These are phyloP conservation scores for Zizania palustris DNA, from an alignment of 202 grass and related monocot species.

Conservation along the genomic window DNA sequence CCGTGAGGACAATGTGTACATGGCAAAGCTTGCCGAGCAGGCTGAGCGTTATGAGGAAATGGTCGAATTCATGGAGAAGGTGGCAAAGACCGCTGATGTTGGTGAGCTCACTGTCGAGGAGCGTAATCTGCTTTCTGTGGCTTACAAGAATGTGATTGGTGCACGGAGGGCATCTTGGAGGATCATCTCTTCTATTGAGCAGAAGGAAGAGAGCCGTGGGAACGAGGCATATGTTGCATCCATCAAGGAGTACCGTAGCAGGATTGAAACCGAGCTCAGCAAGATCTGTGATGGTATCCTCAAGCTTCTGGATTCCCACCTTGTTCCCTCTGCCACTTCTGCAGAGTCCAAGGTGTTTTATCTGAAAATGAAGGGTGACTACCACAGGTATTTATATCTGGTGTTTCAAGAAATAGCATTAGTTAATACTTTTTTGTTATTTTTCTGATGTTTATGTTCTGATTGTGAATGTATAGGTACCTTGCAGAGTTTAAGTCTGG, in stretches of 20 bases:
- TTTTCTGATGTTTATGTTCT: not conserved
- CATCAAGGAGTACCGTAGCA: conserved; percentile 60
- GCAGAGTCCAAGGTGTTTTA: conserved; percentile 66
- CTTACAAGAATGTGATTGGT: conserved; percentile 66
- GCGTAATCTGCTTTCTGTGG: conserved; percentile 64
- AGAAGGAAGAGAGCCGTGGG: conserved; percentile 66
- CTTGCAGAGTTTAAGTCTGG: conserved; percentile 62
- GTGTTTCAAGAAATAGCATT: not conserved
- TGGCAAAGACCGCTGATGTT: conserved; percentile 46
- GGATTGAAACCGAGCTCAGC: conserved; percentile 57
- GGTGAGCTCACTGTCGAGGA: conserved; percentile 65
- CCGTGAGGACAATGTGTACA: conserved; percentile 62
- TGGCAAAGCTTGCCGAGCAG: conserved; percentile 67
- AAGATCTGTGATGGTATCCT: conserved; percentile 71
- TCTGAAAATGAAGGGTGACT: conserved; percentile 68
- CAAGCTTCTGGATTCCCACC: conserved; percentile 61
- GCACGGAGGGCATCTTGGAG: conserved; percentile 61
- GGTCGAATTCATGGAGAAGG: conserved; percentile 71
- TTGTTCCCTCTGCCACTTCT: conserved; percentile 50
- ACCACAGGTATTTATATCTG: conserved; percentile 50
- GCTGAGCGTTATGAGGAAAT: conserved; percentile 64
- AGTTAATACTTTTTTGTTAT: not conserved
- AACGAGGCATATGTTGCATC: conserved; percentile 49
- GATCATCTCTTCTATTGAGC: conserved; percentile 67
- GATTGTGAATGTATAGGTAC: conserved; percentile 44